These are phyloP conservation scores for Nidula microcarpa DNA, from an alignment of 768 basidiomycete genomes.

Conservation along the genomic window DNA sequence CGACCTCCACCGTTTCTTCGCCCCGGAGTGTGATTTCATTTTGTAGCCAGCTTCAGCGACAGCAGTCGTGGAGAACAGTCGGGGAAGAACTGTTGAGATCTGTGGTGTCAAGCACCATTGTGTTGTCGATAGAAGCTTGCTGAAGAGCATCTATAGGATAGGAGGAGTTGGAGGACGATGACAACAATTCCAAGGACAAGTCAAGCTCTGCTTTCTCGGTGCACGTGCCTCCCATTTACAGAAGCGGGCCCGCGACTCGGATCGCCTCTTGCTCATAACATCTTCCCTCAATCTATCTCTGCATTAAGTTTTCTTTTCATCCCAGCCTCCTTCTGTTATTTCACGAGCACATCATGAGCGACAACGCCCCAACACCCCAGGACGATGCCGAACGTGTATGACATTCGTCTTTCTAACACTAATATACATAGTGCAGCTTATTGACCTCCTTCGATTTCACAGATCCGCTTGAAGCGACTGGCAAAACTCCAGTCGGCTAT, in stretches of 20 bases:
- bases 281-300: not conserved
- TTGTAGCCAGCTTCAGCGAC: conserved; percentile 62
- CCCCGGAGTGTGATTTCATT: conserved; percentile 75
- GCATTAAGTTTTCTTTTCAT: not conserved
- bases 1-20: conserved; percentile 79
- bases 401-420: conserved; percentile 1
- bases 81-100: conserved; percentile 16
- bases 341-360: conserved; percentile 24
- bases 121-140: not conserved
- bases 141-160: not conserved
- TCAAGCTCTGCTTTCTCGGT: too few relatives aligned
- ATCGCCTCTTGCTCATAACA: not conserved
- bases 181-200: too few relatives aligned
- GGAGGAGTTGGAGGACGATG: not conserved
- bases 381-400: conserved; percentile 81
- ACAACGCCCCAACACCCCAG: conserved; percentile 47
- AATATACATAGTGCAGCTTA: conserved; percentile 3
- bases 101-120: not conserved
- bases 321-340: not conserved
- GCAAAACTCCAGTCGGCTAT: conserved; percentile 68
- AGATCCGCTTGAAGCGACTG: conserved; percentile 93
- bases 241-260: not conserved
- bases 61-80: conserved; percentile 60
- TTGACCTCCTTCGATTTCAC: conserved; percentile 1
- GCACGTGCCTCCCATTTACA: not conserved